These are phyloP conservation scores for Schizophyllum commune DNA, from an alignment of 1,284 basidiomycete genomes.

Conservation along the genomic window DNA sequence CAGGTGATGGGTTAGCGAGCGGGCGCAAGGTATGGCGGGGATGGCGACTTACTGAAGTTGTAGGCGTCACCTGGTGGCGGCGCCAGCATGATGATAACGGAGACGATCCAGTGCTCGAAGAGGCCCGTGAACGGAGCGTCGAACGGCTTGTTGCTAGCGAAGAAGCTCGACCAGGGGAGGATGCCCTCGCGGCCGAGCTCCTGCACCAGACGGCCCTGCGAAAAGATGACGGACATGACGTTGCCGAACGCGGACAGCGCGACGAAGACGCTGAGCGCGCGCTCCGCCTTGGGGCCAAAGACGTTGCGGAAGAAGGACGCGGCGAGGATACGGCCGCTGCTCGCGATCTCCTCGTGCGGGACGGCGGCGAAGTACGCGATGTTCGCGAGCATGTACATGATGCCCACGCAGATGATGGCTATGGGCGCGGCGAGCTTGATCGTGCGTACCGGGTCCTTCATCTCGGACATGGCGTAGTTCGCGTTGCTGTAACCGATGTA, in stretches of 20 bases:
- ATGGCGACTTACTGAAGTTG: conserved; percentile 53
- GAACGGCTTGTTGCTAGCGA: conserved; percentile 60
- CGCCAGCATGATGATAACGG: conserved; percentile 36
- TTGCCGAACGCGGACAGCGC: conserved; percentile 58
- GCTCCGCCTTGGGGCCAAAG: conserved; percentile 49
- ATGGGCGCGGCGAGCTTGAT: conserved; percentile 60
- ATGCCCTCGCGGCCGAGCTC: conserved; percentile 63
- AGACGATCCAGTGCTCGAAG: conserved; percentile 48
- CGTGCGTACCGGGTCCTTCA: conserved; percentile 57
- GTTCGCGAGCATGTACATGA: conserved; percentile 55
- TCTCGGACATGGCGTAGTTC: conserved; percentile 65
- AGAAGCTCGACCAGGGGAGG: conserved; percentile 51
- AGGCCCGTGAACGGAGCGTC: conserved; percentile 51
- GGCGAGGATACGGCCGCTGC: conserved; percentile 57
- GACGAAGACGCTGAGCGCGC: conserved; percentile 55
- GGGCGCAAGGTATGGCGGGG: background rate
- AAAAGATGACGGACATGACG: conserved; percentile 51
- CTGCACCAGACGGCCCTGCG: conserved; percentile 63
- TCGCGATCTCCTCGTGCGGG: conserved; percentile 54
- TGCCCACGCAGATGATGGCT: conserved; percentile 46
- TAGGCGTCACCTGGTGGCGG: conserved; percentile 64
- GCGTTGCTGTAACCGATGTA: conserved; percentile 65
- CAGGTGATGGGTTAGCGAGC: background rate
- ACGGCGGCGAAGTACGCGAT: conserved; percentile 65
- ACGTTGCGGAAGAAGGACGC: conserved; percentile 64